Percentiles rank a stretch among this genome's conserved stretches.
phyloP scores from a whole-genome alignment of 805 yeast genomes.

The Ogataea wickerhamii region DNA sequence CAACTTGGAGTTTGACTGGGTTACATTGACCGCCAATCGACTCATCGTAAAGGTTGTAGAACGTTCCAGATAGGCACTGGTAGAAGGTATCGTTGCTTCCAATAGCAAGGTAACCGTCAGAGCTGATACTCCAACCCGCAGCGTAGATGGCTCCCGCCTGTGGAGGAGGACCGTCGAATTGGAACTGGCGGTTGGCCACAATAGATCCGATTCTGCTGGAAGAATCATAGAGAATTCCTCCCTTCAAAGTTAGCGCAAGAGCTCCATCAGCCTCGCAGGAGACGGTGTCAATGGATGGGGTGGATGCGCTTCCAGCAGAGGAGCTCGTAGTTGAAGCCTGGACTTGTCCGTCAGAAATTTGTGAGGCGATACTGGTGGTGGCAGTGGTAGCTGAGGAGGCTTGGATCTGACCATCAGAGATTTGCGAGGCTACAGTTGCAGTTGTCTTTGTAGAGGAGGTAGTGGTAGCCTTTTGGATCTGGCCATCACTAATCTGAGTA shows the following conservation, averaged over 20 bases:
- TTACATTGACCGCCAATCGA: conserved; percentile 44
- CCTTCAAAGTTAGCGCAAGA: conserved; percentile 42
- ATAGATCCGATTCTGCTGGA: conserved; percentile 54
- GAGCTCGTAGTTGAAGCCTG: conserved; percentile 35
- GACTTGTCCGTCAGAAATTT: conserved; percentile 41
- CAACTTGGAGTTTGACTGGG: conserved; percentile 41
- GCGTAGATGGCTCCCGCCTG: conserved; percentile 56
- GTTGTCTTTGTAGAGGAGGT: conserved; percentile 21
- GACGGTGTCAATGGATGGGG: conserved; percentile 22
- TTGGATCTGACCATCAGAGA: conserved; percentile 45
- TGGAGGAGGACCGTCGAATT: conserved; percentile 64
- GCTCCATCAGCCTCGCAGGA: conserved; percentile 37
- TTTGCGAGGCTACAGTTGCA: conserved; percentile 17
- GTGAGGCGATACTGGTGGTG: conserved; percentile 14
- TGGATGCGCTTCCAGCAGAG: conserved; percentile 15
- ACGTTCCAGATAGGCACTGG: conserved; percentile 54
- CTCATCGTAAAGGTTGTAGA: conserved; percentile 57
- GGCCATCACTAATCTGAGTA: conserved; percentile 49
- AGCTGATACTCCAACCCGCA: conserved; percentile 47
- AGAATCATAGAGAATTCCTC: conserved; percentile 42
- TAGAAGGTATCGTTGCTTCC: conserved; percentile 47
- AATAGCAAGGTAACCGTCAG: conserved; percentile 46
- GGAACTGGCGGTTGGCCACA: conserved; percentile 62
- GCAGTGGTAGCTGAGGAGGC: conserved; percentile 27
- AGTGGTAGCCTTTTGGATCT: conserved; percentile 37